Evolutionary conservation across 2,329 filamentous ascomycete species (phyloP), one percentile per base, ranked within the genome.

Genomic region (Fusarium continuum): DNA sequence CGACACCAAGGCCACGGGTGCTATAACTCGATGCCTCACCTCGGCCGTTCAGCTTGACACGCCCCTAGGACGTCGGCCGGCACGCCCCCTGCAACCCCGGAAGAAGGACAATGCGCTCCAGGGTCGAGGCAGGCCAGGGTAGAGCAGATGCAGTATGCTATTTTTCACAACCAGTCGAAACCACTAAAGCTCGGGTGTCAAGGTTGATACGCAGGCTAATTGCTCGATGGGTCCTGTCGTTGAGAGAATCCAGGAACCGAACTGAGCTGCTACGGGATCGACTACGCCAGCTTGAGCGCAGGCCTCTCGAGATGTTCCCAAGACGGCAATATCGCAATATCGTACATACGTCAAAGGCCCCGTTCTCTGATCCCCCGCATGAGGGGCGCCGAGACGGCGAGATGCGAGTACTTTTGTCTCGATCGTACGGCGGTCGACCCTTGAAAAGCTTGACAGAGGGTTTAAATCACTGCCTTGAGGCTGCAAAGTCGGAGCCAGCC

Each of bases 141-240:
- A 55, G 29, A 44, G 51, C 43, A 67, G 59, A 70, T 56, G 65
- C 47, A 43, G 47, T 65, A 38, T 70, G 51, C 69, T 71, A 71
- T 71, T 71, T 70, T 71, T 62, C 65, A 69, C 67, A 61, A 66
- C n/a, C 64, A 71, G 52, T 67, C 58, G 68, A 71, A 71, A 71
- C 69, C 60, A 53, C 69, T 71, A 71, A 62, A 52, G 39, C 48
- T 55, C 55, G 55, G 57, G 44, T 62, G 63, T 52, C 41, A 29
- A 67, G 58, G 60, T 49, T 59, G 56, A 59, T 53, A 39, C 45
- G 41, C 41, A 41, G 55, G 57, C 56, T 50, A 69, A 65, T 55
- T 64, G 54, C 41, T 69, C 52, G 68, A 67, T 56, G 50, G 61
- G 46, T 52, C 53, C 54, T 39, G 45, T 43, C 50, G 54, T 47